phyloP scores from a whole-genome alignment of 225 moss, liverwort and hornwort species.

The Sphagnum contortum region DNA sequence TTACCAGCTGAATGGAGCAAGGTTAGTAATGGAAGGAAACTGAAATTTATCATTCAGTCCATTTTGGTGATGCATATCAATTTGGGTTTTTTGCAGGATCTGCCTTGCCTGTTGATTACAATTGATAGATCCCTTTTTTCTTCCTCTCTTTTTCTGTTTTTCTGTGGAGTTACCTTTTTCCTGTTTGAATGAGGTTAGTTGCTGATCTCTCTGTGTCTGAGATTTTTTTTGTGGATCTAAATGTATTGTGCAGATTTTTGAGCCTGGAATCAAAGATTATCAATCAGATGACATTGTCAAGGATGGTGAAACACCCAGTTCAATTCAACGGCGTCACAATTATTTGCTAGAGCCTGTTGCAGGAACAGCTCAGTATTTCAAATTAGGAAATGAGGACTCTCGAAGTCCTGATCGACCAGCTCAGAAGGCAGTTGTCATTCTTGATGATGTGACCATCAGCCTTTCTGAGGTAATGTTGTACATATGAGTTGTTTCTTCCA shows the following conservation, averaged over 20 bases:
- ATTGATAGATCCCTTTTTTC: no score
- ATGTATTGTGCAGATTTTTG: conserved; percentile 48
- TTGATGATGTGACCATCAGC: conserved; percentile 80
- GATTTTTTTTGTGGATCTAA: no score
- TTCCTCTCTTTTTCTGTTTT: no score
- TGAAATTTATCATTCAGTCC: no score
- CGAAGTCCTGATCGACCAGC: conserved; percentile 66
- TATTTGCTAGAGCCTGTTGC: conserved; percentile 85
- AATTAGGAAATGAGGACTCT: conserved; percentile 71
- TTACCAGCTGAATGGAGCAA: conserved; percentile 64
- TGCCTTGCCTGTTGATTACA: no score
- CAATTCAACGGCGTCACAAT: conserved; percentile 31
- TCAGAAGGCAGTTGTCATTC: conserved; percentile 60
- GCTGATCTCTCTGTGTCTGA: no score
- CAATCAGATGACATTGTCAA: conserved; percentile 21
- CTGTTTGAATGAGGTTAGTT: no score
- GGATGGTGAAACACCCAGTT: conserved; percentile 22
- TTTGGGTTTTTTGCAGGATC: no score
- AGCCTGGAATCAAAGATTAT: conserved; percentile 51
- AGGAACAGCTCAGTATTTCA: conserved; percentile 74
- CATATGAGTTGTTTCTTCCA: no score
- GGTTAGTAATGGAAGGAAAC: conserved; percentile 17
- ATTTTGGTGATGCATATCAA: no score
- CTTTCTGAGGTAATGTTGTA: conserved; percentile 47
- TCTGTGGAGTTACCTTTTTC: no score